A percentile compares a stretch with the other conserved stretches of the same genome.
Evolutionary conservation across 2,329 filamentous ascomycete genomes (phyloP).

Genomic region (Helicocarpus griseus): DNA sequence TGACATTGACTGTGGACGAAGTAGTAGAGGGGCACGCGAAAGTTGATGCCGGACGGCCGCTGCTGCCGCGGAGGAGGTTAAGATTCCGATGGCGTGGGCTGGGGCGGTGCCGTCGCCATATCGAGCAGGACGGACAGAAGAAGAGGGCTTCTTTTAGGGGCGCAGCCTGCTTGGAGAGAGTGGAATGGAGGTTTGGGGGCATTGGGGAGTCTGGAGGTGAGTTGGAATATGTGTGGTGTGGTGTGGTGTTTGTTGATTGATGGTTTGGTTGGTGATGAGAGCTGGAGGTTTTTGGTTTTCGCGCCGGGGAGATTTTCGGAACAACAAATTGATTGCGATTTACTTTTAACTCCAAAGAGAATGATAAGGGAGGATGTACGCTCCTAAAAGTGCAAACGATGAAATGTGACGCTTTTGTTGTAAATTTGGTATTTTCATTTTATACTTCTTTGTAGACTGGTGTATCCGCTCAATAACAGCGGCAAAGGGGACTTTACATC

Average conservation of each 20-base stretch:
- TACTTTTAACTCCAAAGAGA: too few relatives aligned
- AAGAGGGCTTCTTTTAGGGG: slow-evolving; percentile 20
- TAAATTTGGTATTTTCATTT: too few relatives aligned
- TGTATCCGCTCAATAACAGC: too few relatives aligned
- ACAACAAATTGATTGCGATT: too few relatives aligned
- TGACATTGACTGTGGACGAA: slow-evolving; percentile 44
- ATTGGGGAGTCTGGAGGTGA: slow-evolving; percentile 18
- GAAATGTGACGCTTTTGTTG: too few relatives aligned
- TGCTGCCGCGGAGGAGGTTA: slow-evolving; percentile 8
- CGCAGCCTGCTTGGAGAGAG: slow-evolving; percentile 26
- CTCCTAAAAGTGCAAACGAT: too few relatives aligned
- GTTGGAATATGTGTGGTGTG: too few relatives aligned
- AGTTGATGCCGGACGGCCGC: slow-evolving; percentile 20
- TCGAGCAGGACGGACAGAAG: slow-evolving; percentile 34
- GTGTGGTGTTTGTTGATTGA: neutral
- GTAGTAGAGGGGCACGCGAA: slow-evolving; percentile 42
- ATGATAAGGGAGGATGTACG: too few relatives aligned
- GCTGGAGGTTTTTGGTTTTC: neutral
- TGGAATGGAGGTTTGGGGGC: slow-evolving; percentile 29
- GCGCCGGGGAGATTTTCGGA: neutral
- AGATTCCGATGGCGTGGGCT: slow-evolving; percentile 1
- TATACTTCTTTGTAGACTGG: too few relatives aligned
- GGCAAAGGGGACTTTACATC: too few relatives aligned
- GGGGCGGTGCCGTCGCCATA: slow-evolving; percentile 21
- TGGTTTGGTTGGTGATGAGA: neutral